These are phyloP conservation scores for Artomyces pyxidatus DNA, from an alignment of 768 basidiomycete genomes.

Conservation along the genomic window DNA sequence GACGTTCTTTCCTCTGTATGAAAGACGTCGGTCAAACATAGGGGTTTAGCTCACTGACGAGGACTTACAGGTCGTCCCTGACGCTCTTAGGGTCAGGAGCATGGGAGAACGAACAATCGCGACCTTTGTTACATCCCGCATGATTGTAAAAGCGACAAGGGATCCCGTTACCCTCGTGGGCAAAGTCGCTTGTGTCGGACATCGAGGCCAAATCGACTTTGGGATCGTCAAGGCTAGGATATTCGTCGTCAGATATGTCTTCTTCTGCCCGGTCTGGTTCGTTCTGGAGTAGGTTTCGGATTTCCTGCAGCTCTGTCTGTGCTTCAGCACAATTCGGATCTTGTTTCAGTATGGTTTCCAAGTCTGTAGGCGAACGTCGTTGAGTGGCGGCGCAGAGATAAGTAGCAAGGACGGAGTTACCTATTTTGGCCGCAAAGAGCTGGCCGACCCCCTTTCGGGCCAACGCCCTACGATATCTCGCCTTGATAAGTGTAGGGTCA, in stretches of 20 bases:
- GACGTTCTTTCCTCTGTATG: slow-evolving; percentile 43
- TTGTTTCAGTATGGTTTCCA: slow-evolving; percentile 18
- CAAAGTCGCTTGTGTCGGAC: slow-evolving; percentile 48
- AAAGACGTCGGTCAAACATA: not conserved
- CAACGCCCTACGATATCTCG: not conserved
- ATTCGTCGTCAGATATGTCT: slow-evolving; percentile 11
- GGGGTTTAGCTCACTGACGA: not conserved
- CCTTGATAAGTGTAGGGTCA: not conserved
- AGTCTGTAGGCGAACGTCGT: slow-evolving; percentile 18
- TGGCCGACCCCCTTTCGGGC: not conserved
- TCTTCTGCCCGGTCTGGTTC: slow-evolving; percentile 2
- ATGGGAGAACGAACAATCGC: slow-evolving; percentile 39
- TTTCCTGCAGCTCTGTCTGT: slow-evolving; percentile 13
- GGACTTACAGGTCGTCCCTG: slow-evolving; percentile 43
- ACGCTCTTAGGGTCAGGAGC: slow-evolving; percentile 48
- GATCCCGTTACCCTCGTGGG: slow-evolving; percentile 41
- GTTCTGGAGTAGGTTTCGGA: not conserved
- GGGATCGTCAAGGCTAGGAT: slow-evolving; percentile 21
- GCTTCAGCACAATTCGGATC: slow-evolving; percentile 21
- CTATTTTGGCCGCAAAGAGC: not conserved
- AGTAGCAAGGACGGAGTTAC: not conserved
- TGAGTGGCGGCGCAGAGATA: slow-evolving; percentile 15
- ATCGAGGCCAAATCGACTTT: slow-evolving; percentile 31
- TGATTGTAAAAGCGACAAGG: slow-evolving; percentile 55
- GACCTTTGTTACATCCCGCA: slow-evolving; percentile 37